Evolutionary conservation across 768 basidiomycete species (phyloP), one percentile per base, ranked within the genome.

Genomic region (Cytidiella melzeri): DNA sequence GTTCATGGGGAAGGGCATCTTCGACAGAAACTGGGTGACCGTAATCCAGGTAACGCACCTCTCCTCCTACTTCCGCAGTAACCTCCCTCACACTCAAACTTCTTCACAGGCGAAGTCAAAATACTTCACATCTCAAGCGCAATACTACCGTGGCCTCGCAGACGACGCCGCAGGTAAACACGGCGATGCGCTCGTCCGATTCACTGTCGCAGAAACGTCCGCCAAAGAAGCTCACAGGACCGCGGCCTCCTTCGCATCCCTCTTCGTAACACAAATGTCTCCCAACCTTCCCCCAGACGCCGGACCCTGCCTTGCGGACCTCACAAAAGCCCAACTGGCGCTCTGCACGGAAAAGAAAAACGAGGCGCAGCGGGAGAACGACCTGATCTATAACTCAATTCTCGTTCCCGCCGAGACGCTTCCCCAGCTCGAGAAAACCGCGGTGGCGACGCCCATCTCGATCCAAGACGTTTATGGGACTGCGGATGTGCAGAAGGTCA

Each of bases 361-460:
- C 45, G 87, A 92, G 54, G 88, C 88, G 0, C 75, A 79, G 47
- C 83, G 87, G 46, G 93, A 96, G 69, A 98, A 98, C 65, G 95
- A 98, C 62, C 80, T 99, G 45, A 95, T 99, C 55, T 99, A 99
- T 71, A 92, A 98, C 61, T 91, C 91, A 3, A 77, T 94, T 48
- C 68, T 92, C 0, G 90, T 92, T 5, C 70, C 86, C 7, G 74
- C 82, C 2, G 89, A 94, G 30, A 77, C 87, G 0, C 76, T 98
- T 1, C 81, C 93, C 0, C 61, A 69, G 7, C 80, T 99, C 52
- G 96, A 98, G 48, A 93, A 92, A 64, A 74, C 86, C 0, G 67
- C 73, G 1, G 82, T 94, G 4, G 93, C 92, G 2, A 83, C 82
- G 0, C 83, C 92, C 0, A 85, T 96, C 45, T 79, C 87, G 1